A percentile compares a stretch with the other conserved stretches of the same genome.
Conservation (phyloP, 768 basidiomycete species). For the Boletus rubropictus region DNA sequence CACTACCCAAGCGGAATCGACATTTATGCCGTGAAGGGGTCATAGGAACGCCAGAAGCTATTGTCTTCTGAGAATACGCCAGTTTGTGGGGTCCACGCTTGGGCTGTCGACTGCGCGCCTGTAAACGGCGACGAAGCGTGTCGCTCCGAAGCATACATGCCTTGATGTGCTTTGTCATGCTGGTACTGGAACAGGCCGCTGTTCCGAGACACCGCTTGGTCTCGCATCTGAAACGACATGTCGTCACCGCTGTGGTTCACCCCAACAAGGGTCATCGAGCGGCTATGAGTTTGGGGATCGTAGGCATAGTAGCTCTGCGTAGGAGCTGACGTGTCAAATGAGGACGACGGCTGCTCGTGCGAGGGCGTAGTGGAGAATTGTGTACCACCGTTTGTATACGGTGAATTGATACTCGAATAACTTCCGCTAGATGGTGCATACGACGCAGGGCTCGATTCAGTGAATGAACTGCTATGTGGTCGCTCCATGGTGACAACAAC, state of each 20-base stretch:
- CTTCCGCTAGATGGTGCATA: slow-evolving; percentile 21
- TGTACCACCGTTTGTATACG: slow-evolving; percentile 20
- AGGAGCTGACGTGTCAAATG: slow-evolving; percentile 19
- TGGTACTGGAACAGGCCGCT: slow-evolving; percentile 13
- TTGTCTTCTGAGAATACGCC: slow-evolving; percentile 11
- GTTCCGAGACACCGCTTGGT: slow-evolving; percentile 15
- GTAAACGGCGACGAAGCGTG: slow-evolving; percentile 17
- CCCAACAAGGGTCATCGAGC: slow-evolving; percentile 18
- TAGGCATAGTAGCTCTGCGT: slow-evolving; percentile 20
- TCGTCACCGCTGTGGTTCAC: slow-evolving; percentile 15
- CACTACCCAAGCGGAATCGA: not conserved
- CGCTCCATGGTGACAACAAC: slow-evolving; percentile 17
- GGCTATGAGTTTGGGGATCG: slow-evolving; percentile 12
- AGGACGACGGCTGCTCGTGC: slow-evolving; percentile 17
- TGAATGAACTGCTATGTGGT: slow-evolving; percentile 16
- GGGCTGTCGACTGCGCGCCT: slow-evolving; percentile 11
- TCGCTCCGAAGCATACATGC: slow-evolving; percentile 23
- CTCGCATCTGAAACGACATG: slow-evolving; percentile 15
- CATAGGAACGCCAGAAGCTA: slow-evolving; percentile 25
- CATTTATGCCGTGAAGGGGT: slow-evolving; percentile 19
- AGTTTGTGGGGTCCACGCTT: slow-evolving; percentile 19
- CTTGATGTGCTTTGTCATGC: slow-evolving; percentile 22
- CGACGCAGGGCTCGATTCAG: slow-evolving; percentile 22
- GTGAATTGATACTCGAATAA: slow-evolving; percentile 23
- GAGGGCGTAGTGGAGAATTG: slow-evolving; percentile 16